These are phyloP conservation scores for Setomelanomma holmii DNA, from an alignment of 2,329 filamentous ascomycete species.

Conservation along the genomic window DNA sequence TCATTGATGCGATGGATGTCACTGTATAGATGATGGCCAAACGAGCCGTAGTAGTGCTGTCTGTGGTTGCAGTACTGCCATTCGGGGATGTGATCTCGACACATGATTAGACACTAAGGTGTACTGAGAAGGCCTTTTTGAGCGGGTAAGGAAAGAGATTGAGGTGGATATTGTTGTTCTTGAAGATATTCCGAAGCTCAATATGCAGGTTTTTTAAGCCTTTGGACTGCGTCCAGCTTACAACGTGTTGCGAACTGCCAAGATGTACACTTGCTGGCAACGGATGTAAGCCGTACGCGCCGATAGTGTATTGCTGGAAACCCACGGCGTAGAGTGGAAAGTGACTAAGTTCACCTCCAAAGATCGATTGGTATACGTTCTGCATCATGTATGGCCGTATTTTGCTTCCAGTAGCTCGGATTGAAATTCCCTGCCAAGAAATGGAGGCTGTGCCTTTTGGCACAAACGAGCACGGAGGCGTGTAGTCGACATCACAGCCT, in stretches of 20 bases:
- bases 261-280: neutral
- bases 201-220: too few species aligned
- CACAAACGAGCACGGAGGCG: neutral
- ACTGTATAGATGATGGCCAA: conserved; percentile 2
- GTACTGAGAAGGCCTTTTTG: too few species aligned
- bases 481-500: neutral
- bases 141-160: too few species aligned
- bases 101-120: too few species aligned
- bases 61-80: conserved; percentile 9
- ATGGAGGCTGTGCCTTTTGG: neutral
- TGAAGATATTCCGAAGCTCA: too few species aligned
- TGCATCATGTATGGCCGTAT: neutral
- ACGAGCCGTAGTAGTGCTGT: conserved; percentile 7
- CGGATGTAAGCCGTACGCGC: neutral
- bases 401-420: too few species aligned
- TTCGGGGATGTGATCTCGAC: conserved; percentile 8
- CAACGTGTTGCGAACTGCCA: neutral
- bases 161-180: too few species aligned
- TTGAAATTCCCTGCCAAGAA: neutral
- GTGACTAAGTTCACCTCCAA: neutral
- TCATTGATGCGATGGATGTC: conserved; percentile 11
- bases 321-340: neutral
- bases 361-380: neutral
- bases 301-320: neutral
- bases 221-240: too few species aligned